These are phyloP conservation scores for Mucor ambiguus DNA, from an alignment of 371 early-diverging fungal genomes.

Conservation along the genomic window DNA sequence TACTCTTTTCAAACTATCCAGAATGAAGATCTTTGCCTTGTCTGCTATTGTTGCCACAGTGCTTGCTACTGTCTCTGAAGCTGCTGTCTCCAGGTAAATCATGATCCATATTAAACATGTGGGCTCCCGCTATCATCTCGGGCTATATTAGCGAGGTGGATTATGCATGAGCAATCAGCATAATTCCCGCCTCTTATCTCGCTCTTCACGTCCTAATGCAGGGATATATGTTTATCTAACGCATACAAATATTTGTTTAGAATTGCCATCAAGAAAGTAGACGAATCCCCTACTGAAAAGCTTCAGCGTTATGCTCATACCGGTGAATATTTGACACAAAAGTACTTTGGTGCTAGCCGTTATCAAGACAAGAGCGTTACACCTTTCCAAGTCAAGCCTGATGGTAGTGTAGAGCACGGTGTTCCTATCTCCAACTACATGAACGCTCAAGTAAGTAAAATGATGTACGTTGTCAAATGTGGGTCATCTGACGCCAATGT, in stretches of 20 bases:
- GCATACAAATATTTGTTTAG: conserved; percentile 32
- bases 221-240: neutral
- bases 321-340: conserved; percentile 70
- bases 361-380: conserved; percentile 39
- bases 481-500: neutral
- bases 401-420: conserved; percentile 70
- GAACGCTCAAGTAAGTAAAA: conserved; percentile 84
- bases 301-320: conserved; percentile 66
- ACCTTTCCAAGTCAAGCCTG: conserved; percentile 40
- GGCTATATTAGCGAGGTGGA: neutral
- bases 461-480: neutral
- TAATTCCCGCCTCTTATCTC: neutral
- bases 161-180: conserved; percentile 6
- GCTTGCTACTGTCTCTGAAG: conserved; percentile 29
- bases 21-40: conserved; percentile 37
- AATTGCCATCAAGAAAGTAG: conserved; percentile 73
- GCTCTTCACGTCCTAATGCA: neutral
- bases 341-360: conserved; percentile 70
- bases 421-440: conserved; percentile 91
- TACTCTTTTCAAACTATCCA: neutral
- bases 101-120: neutral
- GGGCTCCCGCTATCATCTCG: neutral
- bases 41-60: conserved; percentile 26
- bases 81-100: conserved; percentile 32
- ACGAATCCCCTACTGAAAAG: conserved; percentile 64